Percentiles rank a stretch among this genome's conserved stretches.
Evolutionary conservation across 2,329 filamentous ascomycete species (phyloP).

Genomic region (Penicillium sp.): DNA sequence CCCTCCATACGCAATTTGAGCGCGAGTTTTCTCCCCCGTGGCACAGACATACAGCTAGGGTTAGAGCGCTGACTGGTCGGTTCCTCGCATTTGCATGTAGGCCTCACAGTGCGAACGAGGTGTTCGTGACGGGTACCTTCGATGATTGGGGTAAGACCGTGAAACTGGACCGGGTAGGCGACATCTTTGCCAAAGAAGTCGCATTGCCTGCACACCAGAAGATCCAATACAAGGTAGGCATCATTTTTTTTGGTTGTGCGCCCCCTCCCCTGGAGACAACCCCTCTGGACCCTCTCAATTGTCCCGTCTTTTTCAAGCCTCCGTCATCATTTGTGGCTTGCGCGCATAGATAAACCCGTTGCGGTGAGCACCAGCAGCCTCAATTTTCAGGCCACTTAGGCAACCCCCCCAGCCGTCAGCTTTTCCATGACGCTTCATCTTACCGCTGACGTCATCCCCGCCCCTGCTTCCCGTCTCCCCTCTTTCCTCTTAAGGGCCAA

Average conservation of each 20-base stretch:
- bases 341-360: constrained; percentile 17
- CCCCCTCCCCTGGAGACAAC: constrained; percentile 4
- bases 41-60: constrained; percentile 20
- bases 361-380: constrained; percentile 23
- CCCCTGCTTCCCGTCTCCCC: constrained; percentile 6
- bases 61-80: constrained; percentile 35
- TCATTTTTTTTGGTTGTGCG: constrained; percentile 15
- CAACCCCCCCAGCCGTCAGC: constrained; percentile 13
- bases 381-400: constrained; percentile 4
- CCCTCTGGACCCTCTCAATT: constrained; percentile 1
- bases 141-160: constrained; percentile 90
- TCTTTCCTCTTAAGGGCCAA: neutral
- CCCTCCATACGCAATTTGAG: constrained; percentile 8
- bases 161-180: constrained; percentile 75
- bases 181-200: constrained; percentile 79
- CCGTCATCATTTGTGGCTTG: constrained; percentile 2
- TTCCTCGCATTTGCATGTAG: constrained; percentile 55
- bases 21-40: constrained; percentile 18
- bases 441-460: constrained; percentile 29
- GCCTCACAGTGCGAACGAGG: constrained; percentile 80
- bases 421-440: constrained; percentile 32
- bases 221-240: constrained; percentile 89
- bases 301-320: neutral
- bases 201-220: constrained; percentile 69
- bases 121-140: constrained; percentile 94